Evolutionary conservation across 2,329 filamentous ascomycete species (phyloP).

Genomic region (Fusarium fujikuroi): DNA sequence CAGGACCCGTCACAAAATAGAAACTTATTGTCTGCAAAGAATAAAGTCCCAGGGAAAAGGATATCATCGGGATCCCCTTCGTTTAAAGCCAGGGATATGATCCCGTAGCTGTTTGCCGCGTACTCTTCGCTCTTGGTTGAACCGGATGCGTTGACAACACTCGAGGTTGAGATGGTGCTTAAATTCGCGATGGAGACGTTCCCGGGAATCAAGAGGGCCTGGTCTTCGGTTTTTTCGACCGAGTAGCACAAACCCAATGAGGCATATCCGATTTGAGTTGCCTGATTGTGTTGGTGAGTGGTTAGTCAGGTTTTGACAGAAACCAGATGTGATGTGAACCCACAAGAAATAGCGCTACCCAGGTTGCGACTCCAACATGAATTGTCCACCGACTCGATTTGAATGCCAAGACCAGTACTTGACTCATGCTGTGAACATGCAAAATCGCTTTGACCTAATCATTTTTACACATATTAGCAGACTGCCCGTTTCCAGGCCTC

Average conservation of each 20-base stretch:
- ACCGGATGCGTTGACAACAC: not conserved
- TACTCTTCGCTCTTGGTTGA: not conserved
- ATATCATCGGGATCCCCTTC: not conserved
- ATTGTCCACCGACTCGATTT: not conserved
- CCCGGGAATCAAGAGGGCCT: not conserved
- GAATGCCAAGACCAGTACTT: not conserved
- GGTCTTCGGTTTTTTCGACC: not conserved
- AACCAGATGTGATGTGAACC: rapidly evolving
- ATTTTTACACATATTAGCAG: rapidly evolving
- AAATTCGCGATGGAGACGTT: not conserved
- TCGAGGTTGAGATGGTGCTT: not conserved
- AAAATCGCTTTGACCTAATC: not conserved
- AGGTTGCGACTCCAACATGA: not conserved
- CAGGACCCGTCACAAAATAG: not conserved
- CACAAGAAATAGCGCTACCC: not conserved
- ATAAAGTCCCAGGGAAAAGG: not conserved
- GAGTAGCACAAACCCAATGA: rapidly evolving
- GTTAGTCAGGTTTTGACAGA: not conserved
- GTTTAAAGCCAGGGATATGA: not conserved
- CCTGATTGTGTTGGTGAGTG: not conserved
- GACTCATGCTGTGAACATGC: not conserved
- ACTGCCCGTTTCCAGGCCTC: rapidly evolving
- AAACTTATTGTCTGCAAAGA: not conserved
- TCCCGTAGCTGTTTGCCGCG: not conserved
- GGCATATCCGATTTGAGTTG: not conserved